Evolutionary conservation across 2,329 filamentous ascomycete genomes (phyloP), one percentile per base, ranked within the genome.

Genomic region (Helotiales sp.): DNA sequence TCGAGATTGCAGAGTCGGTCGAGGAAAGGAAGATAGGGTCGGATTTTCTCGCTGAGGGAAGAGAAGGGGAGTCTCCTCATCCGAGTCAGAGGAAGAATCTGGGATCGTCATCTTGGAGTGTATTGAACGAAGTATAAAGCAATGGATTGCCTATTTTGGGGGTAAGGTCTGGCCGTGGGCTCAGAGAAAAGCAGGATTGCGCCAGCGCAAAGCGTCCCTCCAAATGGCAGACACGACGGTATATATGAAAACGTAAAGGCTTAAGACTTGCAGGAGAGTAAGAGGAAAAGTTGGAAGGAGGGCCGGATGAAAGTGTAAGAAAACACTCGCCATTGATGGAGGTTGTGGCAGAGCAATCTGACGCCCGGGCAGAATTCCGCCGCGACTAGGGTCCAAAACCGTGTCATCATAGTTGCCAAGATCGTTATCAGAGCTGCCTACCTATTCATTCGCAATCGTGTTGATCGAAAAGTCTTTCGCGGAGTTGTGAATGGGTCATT

Each of bases 51-150:
- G 59, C 19, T 22, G 25, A 29, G 38, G 33, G 46, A 40, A 36
- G 17, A 56, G 40, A 9, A 54, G 59, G 44, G 48, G 42, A 22
- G 36, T 56, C 40, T 56, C 54, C 17, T 59, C 54, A 19, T 61
- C 44, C 22, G 36, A 24, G 9, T 24, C 15, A 27, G 17, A 49
- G 44, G 19, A 38, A 38, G 27, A 19, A 5, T 30, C 27, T 22
- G 22, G 38, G 13, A 19, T 25, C 33, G 15, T 38, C 44, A 50
- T 49, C 19, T 7, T 25, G 22, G 15, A 25, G n/a, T 17, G 17
- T 24, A 24, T 42, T 9, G 19, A 7, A 22, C 8, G n/a, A n/a
- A n/a, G n/a, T n/a, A n/a, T n/a, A n/a, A n/a, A 7, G 38, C n/a
- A 52, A 52, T 52, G 24, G 34, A 48, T 13, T 44, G 27, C 48